Evolutionary conservation across 805 yeast species (phyloP), one percentile per base, ranked within the genome.

Genomic region (Yamadazyma laniorum): DNA sequence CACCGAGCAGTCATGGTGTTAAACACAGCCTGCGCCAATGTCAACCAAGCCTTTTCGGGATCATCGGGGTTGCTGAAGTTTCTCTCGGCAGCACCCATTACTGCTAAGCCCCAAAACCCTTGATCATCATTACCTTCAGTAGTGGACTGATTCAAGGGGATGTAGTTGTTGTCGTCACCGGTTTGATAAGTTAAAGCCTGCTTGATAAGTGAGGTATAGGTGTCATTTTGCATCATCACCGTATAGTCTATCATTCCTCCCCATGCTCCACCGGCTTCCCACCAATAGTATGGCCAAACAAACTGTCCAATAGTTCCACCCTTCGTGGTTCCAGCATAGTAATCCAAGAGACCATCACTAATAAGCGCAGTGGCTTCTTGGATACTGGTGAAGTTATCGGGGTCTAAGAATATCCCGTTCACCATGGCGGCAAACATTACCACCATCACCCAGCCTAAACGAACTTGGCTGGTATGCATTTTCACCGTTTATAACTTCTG

Each of bases 101-200:
- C 95, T 1, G 95, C 84, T 43, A 93, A 70, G 4, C 96, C 98
- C 98, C 98, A 91, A 59, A 91, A 88, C 2, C 86, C 96, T 67
- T 91, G 98, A 69, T 91, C 98, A 72, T 91, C 99, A 57, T 91
- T 91, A 54, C 98, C 99, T 64, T 91, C 97, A 2, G 95, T 85
- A 25, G 89, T 80, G 8, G 90, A 78, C 63, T 90, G 96, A 60
- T 88, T 87, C 44, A 79, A 66, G 4, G 97, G 96, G 61, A 91
- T 80, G 61, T 80, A 93, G 63, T 91, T 82, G 65, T 78, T 67
- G 56, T 80, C 72, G 8, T 75, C 76, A 43, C 55, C 79, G 7
- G 78, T 77, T 62, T 91, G 98, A 53, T 77, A 80, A 35, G 76
- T 55, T 51, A 91, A 58, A 3, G 95, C 85, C 25, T 72, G 66